Evolutionary conservation across 306 rosid genomes (phyloP), one percentile per base, ranked within the genome.

Genomic region (Dalbergia oliveri): DNA sequence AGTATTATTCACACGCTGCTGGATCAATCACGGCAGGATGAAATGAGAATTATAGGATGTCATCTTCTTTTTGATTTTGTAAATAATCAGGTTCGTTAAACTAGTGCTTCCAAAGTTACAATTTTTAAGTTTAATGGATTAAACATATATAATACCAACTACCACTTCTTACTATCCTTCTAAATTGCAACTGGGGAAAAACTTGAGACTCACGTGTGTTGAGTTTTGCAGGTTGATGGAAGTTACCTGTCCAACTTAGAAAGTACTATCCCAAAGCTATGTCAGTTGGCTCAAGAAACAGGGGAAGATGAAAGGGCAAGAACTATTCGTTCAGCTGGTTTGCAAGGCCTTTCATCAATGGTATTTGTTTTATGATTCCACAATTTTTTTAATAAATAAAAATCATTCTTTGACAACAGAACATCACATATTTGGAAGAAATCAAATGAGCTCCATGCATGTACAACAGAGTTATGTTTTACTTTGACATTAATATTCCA

Each of bases 21-120:
- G 84, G 99, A 96, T 76, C 99, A 96, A 88, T 73, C 93, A 66
- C 88, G 89, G 54, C 97, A 91, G 78, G 91, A 89, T 78, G 99
- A 96, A 85, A 93, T 93, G 90, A 91, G 89, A 90, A 80, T 88
- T 75, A 79, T 96, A 78, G 99, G 99, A 84, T 96, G 97, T 73
- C 87, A 89, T 58, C 84, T 91, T 83, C 89, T 96, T 74, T 93
- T 90, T 87, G 91, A 89, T 88, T 93, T 96, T 86, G 88, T 93
- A 82, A 96, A 90, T 87, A 91, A 86, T 79, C 99, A 93, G 99
- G 99, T 93, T 59, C 11, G 92, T 83, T 57, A 56, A 34, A 33
- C 16, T 12, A 41, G 16, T 66, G 54, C 73, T 77, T 75, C 61
- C 58, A 44, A 31, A 13, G 23, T 66, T 70, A 45, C 49, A 60